Evolutionary conservation across 176 grass and related monocot species (phyloP).

Genomic region (Carex littledalei): DNA sequence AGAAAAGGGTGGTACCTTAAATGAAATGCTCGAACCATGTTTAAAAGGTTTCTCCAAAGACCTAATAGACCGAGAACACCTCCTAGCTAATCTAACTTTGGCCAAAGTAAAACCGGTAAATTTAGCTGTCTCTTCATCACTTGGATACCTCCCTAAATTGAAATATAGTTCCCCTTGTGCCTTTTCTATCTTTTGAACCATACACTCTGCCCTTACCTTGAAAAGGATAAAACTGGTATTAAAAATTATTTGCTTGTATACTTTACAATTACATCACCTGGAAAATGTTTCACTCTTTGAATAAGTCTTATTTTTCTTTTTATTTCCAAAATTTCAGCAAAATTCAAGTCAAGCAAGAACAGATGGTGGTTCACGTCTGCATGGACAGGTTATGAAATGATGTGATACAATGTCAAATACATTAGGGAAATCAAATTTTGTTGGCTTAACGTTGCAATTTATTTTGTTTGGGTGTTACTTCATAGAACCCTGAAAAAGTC

Average conservation of each 20-base stretch:
- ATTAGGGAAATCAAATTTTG: not conserved
- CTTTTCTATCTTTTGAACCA: conserved; percentile 67
- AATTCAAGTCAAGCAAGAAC: not conserved
- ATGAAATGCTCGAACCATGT: conserved; percentile 31
- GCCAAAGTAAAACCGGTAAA: conserved; percentile 47
- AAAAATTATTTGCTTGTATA: not conserved
- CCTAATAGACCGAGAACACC: conserved; percentile 49
- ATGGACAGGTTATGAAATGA: not conserved
- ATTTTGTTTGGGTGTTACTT: not conserved
- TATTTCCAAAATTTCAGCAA: not conserved
- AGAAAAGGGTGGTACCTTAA: conserved; percentile 34
- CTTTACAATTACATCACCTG: not conserved
- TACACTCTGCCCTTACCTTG: conserved; percentile 70
- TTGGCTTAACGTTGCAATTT: not conserved
- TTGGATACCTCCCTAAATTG: conserved; percentile 45
- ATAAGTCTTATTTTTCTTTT: not conserved
- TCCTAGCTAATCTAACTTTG: conserved; percentile 58
- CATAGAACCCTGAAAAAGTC: not conserved
- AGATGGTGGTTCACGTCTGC: not conserved
- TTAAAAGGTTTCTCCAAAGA: conserved; percentile 53
- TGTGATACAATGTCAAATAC: not conserved
- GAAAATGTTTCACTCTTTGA: not conserved
- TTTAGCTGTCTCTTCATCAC: conserved; percentile 48
- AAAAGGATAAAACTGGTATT: not conserved
- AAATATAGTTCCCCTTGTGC: conserved; percentile 36